Evolutionary conservation across 2,329 filamentous ascomycete species (phyloP).

Genomic region (Intubia oerlemansii): DNA sequence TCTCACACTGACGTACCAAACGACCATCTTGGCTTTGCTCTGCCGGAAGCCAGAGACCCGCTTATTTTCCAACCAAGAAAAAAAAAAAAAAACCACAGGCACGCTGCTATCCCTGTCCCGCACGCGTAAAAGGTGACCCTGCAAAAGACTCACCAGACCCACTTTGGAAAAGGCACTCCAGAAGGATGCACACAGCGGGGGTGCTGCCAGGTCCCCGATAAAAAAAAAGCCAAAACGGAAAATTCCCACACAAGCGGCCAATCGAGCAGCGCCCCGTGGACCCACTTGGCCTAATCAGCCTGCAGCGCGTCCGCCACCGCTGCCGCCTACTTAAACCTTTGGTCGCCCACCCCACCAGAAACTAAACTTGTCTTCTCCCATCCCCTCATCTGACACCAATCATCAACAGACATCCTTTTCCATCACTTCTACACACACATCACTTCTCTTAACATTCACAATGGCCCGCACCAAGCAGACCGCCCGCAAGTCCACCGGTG

Average conservation of each 20-base stretch:
- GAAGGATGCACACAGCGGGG: too few species aligned
- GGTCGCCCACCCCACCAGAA: slow-evolving; percentile 19
- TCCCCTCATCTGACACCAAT: slow-evolving; percentile 13
- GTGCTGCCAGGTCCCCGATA: too few species aligned
- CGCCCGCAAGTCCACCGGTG: slow-evolving; percentile 58
- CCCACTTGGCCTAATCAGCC: slow-evolving; percentile 19
- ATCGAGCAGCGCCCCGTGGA: too few species aligned
- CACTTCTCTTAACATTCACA: slow-evolving; percentile 15
- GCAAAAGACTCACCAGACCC: too few species aligned
- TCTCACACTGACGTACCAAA: too few species aligned
- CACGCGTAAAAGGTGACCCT: too few species aligned
- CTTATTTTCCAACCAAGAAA: too few species aligned
- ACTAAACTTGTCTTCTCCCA: slow-evolving; percentile 16
- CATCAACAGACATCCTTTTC: slow-evolving; percentile 10
- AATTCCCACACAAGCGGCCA: slow-evolving; percentile 1
- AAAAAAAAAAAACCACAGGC: too few species aligned
- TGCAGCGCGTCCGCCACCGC: slow-evolving; percentile 10
- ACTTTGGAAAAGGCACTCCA: too few species aligned
- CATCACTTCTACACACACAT: slow-evolving; percentile 4
- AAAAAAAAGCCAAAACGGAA: neutral
- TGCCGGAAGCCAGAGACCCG: too few species aligned
- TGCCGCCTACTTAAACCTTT: slow-evolving; percentile 17
- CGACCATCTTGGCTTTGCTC: too few species aligned
- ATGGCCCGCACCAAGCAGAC: slow-evolving; percentile 48
- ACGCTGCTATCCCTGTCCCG: too few species aligned